phyloP scores from a whole-genome alignment of 768 basidiomycete genomes.

The Suillus decipiens region DNA sequence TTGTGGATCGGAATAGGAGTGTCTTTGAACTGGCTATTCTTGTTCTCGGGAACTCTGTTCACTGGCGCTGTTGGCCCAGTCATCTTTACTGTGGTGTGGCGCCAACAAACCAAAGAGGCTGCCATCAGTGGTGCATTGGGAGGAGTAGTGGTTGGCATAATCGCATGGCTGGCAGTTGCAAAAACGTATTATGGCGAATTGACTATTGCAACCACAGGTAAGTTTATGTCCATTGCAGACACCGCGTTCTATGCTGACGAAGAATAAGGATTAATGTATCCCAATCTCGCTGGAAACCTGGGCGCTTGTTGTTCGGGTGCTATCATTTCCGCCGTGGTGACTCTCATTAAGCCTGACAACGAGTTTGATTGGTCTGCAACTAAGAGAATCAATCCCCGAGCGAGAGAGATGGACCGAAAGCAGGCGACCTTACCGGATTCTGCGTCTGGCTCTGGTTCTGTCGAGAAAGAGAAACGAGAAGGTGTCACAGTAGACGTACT shows the following conservation, averaged over 20 bases:
- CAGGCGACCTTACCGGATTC: constrained; percentile 2
- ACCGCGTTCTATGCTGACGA: constrained; percentile 2
- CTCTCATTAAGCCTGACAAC: constrained; percentile 22
- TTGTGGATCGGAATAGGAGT: constrained; percentile 29
- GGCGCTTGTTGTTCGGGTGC: constrained; percentile 20
- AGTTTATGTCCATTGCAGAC: not conserved
- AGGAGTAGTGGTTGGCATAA: constrained; percentile 45
- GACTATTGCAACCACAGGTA: constrained; percentile 18
- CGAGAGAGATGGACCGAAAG: constrained; percentile 14
- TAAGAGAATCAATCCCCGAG: constrained; percentile 19
- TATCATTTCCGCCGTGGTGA: constrained; percentile 18
- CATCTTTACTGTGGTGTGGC: constrained; percentile 24
- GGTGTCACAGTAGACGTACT: not conserved
- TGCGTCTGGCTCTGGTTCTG: constrained; percentile 5
- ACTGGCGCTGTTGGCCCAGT: constrained; percentile 35
- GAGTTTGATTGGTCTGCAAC: constrained; percentile 22
- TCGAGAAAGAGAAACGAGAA: constrained; percentile 19
- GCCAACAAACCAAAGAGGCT: constrained; percentile 40
- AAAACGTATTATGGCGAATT: constrained; percentile 20
- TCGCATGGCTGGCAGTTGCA: constrained; percentile 45
- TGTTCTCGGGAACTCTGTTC: constrained; percentile 22
- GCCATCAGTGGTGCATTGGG: constrained; percentile 41
- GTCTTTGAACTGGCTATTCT: constrained; percentile 22
- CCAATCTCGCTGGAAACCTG: constrained; percentile 20
- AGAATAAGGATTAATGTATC: constrained; percentile 17